Conservation (phyloP, 2,329 filamentous ascomycete species). For the Verticillium nubilum region DNA sequence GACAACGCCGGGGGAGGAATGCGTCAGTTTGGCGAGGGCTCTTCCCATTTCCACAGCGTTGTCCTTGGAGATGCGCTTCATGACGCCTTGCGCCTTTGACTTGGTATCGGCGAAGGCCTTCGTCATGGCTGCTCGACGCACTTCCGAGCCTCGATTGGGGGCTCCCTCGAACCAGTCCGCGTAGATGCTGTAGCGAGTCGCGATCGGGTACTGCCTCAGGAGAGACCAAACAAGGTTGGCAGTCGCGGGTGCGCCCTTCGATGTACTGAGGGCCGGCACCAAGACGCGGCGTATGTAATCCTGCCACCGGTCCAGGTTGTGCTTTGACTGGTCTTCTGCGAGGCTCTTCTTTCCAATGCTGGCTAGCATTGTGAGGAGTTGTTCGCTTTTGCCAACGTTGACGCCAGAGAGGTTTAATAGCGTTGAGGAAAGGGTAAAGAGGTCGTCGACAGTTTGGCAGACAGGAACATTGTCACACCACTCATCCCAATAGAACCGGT, state of each 20-base stretch:
- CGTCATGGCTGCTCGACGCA: constrained; percentile 52
- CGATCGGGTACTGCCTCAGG: constrained; percentile 70
- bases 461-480: constrained; percentile 92
- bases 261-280: constrained; percentile 83
- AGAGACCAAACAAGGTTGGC: constrained; percentile 85
- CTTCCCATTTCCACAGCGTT: constrained; percentile 84
- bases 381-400: constrained; percentile 79
- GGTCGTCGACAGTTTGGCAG: constrained; percentile 84
- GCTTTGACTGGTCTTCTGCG: constrained; percentile 59
- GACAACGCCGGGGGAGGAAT: constrained; percentile 84
- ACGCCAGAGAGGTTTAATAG: constrained; percentile 82
- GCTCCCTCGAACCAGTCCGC: constrained; percentile 85
- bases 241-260: constrained; percentile 74
- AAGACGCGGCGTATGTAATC: constrained; percentile 77
- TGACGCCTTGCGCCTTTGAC: constrained; percentile 74
- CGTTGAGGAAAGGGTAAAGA: constrained; percentile 80
- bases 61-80: constrained; percentile 85
- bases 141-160: constrained; percentile 30
- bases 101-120: constrained; percentile 71
- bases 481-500: constrained; percentile 95
- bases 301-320: constrained; percentile 75
- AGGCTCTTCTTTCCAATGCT: constrained; percentile 78
- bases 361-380: constrained; percentile 74
- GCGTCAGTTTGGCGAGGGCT: constrained; percentile 84
- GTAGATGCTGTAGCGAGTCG: constrained; percentile 81